Percentiles rank a stretch among this genome's conserved stretches.
These are phyloP conservation scores for Porogramme epimiltina DNA, from an alignment of 1,284 basidiomycete species.

Conservation along the genomic window DNA sequence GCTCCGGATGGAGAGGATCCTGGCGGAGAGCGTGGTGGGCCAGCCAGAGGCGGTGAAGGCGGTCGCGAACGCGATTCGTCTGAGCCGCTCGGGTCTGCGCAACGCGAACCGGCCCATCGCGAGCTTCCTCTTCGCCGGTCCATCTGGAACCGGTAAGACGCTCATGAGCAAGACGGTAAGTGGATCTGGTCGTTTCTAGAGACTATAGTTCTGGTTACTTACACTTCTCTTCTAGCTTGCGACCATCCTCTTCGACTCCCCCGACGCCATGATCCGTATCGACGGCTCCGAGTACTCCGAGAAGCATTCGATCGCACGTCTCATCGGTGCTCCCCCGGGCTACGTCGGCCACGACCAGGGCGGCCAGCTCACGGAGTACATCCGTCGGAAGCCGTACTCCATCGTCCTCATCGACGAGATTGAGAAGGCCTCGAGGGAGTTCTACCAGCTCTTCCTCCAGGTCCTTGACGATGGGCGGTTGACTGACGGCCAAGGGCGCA, in stretches of 20 bases:
- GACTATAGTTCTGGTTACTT: conserved; percentile 12
- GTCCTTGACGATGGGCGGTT: conserved; percentile 95
- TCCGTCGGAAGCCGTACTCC: conserved; percentile 84
- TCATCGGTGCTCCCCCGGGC: conserved; percentile 89
- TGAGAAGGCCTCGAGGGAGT: conserved; percentile 89
- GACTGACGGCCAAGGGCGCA: conserved; percentile 85
- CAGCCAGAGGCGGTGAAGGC: conserved; percentile 89
- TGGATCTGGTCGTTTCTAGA: conserved; percentile 10
- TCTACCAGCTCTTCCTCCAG: conserved; percentile 91
- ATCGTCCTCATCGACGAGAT: conserved; percentile 86
- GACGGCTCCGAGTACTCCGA: conserved; percentile 94
- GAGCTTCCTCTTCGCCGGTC: conserved; percentile 91
- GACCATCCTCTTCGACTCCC: conserved; percentile 85
- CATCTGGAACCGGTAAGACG: conserved; percentile 91
- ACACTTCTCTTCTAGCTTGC: conserved; percentile 61
- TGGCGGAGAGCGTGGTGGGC: conserved; percentile 77
- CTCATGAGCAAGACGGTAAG: conserved; percentile 88
- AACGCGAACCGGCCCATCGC: conserved; percentile 87
- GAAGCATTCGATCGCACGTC: conserved; percentile 88
- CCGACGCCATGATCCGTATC: conserved; percentile 88
- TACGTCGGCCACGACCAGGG: conserved; percentile 94
- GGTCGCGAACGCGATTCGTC: conserved; percentile 89
- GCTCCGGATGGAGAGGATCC: conserved; percentile 73
- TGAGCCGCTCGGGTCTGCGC: conserved; percentile 88
- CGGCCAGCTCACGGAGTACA: conserved; percentile 91